Conservation (phyloP, 1,284 basidiomycete species). For the Rhodotorula sp. region DNA sequence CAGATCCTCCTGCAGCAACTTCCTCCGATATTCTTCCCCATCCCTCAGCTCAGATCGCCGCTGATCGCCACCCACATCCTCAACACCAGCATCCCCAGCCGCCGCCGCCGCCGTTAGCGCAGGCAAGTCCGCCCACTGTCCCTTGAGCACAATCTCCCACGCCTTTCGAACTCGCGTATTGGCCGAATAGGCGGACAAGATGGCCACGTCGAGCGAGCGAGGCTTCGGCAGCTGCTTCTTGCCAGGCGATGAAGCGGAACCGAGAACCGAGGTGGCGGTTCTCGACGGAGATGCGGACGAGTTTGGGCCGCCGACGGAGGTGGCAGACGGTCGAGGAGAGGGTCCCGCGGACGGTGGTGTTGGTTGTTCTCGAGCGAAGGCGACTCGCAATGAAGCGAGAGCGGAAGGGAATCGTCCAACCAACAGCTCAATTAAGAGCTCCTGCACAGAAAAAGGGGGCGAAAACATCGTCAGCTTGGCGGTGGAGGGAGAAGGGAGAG, state of each 20-base stretch:
- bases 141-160: constrained; percentile 34
- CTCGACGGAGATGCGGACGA: neutral
- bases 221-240: neutral
- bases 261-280: neutral
- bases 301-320: neutral
- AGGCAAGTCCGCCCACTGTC: constrained; percentile 28
- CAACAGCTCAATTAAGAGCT: constrained; percentile 33
- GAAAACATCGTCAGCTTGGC: neutral
- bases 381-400: constrained; percentile 30
- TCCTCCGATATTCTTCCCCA: neutral
- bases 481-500: neutral
- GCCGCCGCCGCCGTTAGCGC: neutral
- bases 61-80: neutral
- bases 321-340: neutral
- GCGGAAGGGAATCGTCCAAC: constrained; percentile 26
- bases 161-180: constrained; percentile 31
- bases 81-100: neutral
- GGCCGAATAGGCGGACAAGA: constrained; percentile 21
- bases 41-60: neutral
- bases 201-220: constrained; percentile 34
- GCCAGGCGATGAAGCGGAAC: neutral
- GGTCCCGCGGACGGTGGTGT: constrained; percentile 1
- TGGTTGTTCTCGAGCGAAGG: constrained; percentile 13
- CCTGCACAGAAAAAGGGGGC: constrained; percentile 2
- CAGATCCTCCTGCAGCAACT: constrained; percentile 30